Evolutionary conservation across 2,329 filamentous ascomycete species (phyloP).

Genomic region (Ceratocystis destructans): DNA sequence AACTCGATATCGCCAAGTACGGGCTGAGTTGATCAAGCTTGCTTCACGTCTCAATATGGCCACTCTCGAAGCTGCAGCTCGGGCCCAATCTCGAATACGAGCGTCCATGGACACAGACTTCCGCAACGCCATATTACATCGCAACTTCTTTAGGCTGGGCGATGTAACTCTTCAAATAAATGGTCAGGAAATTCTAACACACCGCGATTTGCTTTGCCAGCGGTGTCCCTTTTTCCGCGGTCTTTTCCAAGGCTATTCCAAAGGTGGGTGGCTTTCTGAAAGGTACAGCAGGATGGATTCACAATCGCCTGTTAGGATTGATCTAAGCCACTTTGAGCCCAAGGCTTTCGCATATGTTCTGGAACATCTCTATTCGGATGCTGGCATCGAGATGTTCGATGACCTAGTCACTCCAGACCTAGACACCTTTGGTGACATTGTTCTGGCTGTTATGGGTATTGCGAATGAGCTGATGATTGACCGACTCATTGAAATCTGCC

Average conservation of each 20-base stretch:
- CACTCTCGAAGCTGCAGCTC: slow-evolving; percentile 61
- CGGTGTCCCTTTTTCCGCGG: slow-evolving; percentile 87
- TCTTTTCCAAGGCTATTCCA: slow-evolving; percentile 76
- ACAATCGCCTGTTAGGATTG: slow-evolving; percentile 45
- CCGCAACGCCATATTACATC: slow-evolving; percentile 51
- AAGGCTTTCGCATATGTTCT: slow-evolving; percentile 67
- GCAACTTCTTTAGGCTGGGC: slow-evolving; percentile 59
- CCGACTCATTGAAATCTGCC: slow-evolving; percentile 76
- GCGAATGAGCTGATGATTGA: slow-evolving; percentile 95
- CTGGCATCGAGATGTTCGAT: slow-evolving; percentile 68
- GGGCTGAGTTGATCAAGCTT: slow-evolving; percentile 77
- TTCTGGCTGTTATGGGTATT: slow-evolving; percentile 78
- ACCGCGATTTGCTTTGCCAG: slow-evolving; percentile 66
- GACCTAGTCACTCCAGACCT: slow-evolving; percentile 54
- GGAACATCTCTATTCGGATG: slow-evolving; percentile 70
- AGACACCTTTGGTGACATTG: slow-evolving; percentile 76
- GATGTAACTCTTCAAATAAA: slow-evolving; percentile 70
- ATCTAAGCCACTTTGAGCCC: slow-evolving; percentile 66
- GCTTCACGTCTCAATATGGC: slow-evolving; percentile 56
- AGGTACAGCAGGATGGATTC: slow-evolving; percentile 30
- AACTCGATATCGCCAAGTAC: slow-evolving; percentile 62
- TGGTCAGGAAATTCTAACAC: slow-evolving; percentile 55
- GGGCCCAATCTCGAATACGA: slow-evolving; percentile 55
- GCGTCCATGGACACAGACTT: slow-evolving; percentile 57
- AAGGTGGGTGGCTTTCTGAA: slow-evolving; percentile 67